Conservation (phyloP, 208 protist species). For the Acanthamoeba lenticulata region DNA sequence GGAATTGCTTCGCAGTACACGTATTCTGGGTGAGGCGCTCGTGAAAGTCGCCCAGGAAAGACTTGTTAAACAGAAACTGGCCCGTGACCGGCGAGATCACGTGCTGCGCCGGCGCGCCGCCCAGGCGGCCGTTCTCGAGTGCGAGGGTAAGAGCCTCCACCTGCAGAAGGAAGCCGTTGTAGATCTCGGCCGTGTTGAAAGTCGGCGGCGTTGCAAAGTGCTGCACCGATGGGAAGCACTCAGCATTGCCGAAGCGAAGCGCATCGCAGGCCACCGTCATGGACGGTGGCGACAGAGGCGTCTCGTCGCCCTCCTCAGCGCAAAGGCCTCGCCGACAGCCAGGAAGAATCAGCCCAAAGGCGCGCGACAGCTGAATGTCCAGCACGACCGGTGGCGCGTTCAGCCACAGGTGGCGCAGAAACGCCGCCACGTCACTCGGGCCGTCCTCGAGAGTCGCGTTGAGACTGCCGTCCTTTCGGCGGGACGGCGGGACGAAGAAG, state of each 20-base stretch:
- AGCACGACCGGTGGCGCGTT: not conserved
- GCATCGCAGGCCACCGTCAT: not conserved
- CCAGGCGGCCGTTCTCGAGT: no score
- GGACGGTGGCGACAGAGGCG: not conserved
- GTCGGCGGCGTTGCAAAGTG: not conserved
- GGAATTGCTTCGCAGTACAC: not conserved
- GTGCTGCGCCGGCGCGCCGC: not conserved
- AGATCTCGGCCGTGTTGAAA: not conserved
- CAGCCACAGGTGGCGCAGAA: not conserved
- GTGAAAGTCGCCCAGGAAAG: conserved; percentile 29
- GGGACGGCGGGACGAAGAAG: not conserved
- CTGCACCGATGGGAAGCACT: not conserved
- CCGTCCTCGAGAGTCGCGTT: not conserved
- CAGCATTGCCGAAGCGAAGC: conserved; percentile 10
- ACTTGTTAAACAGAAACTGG: conserved; percentile 36
- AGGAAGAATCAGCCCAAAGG: not conserved
- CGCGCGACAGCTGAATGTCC: not conserved
- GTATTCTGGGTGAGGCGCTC: not conserved
- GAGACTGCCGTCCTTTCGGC: not conserved
- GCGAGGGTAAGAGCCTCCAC: not conserved
- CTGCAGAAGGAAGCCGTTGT: conserved; percentile 18
- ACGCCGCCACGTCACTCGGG: not conserved
- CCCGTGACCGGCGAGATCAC: not conserved
- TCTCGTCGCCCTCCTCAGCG: not conserved
- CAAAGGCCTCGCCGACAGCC: not conserved